Evolutionary conservation across 225 moss, liverwort and hornwort species (phyloP).

Genomic region (Marchantia paleacea): DNA sequence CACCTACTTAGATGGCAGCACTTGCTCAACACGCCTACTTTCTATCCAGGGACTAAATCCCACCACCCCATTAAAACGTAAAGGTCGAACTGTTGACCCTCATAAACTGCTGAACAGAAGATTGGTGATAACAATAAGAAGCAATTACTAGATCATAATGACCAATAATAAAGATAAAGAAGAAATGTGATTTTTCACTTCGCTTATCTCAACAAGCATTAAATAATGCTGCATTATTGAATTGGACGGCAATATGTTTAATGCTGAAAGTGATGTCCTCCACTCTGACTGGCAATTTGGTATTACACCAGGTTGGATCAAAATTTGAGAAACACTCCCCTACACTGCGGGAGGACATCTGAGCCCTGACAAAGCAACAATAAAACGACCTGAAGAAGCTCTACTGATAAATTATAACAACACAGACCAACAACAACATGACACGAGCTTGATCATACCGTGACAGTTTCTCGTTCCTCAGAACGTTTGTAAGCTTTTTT

Average conservation of each 20-base stretch:
- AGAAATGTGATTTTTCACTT: neutral
- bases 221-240: slow-evolving; percentile 3
- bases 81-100: no score
- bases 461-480: slow-evolving; percentile 10
- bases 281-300: neutral
- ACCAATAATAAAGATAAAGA: no score
- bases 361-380: slow-evolving; percentile 16
- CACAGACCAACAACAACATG: slow-evolving; percentile 23
- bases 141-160: no score
- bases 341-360: slow-evolving; percentile 4
- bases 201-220: slow-evolving; percentile 6
- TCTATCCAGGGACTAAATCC: no score
- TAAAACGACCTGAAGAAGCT: neutral
- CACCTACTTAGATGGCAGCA: no score
- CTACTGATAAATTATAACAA: slow-evolving; percentile 12
- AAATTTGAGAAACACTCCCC: neutral
- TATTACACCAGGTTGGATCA: neutral
- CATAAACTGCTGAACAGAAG: no score
- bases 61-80: no score
- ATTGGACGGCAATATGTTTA: slow-evolving; percentile 14
- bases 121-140: no score
- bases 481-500: slow-evolving; percentile 7
- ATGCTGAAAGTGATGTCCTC: neutral
- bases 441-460: slow-evolving; percentile 11
- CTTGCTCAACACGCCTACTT: no score